These are phyloP conservation scores for Physocladia obscura DNA, from an alignment of 192 early-diverging fungal genomes.

Conservation along the genomic window DNA sequence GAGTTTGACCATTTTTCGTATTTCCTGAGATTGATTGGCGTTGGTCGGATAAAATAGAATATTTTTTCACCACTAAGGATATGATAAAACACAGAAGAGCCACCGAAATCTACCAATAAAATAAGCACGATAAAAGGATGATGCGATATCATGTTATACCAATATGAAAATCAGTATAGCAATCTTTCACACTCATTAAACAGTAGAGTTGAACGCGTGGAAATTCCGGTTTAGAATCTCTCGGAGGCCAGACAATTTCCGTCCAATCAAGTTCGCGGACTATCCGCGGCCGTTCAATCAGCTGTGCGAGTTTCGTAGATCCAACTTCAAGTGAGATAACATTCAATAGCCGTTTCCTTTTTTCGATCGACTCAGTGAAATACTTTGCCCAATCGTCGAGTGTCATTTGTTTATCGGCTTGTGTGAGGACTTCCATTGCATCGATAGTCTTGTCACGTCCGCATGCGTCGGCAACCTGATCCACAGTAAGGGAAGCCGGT, in stretches of 20 bases:
- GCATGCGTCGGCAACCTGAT: slow-evolving; percentile 47
- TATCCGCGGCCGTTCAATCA: slow-evolving; percentile 71
- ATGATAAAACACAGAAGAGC: slow-evolving; percentile 88
- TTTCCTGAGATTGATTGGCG: slow-evolving; percentile 77
- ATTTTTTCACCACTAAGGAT: slow-evolving; percentile 80
- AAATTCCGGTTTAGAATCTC: slow-evolving; percentile 55
- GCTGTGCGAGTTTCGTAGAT: slow-evolving; percentile 62
- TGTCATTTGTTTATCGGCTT: slow-evolving; percentile 75
- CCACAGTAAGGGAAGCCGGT: slow-evolving; percentile 53
- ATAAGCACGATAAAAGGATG: neutral
- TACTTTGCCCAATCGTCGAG: slow-evolving; percentile 84
- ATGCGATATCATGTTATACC: neutral
- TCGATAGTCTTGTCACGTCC: slow-evolving; percentile 72
- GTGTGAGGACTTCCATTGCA: slow-evolving; percentile 90
- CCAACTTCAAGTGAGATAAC: slow-evolving; percentile 86
- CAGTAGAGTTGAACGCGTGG: slow-evolving; percentile 90
- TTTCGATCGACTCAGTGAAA: slow-evolving; percentile 53
- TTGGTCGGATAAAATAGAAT: slow-evolving; percentile 89
- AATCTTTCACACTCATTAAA: slow-evolving; percentile 87
- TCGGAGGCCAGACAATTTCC: slow-evolving; percentile 81
- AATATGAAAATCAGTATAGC: slow-evolving; percentile 76
- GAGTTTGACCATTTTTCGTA: slow-evolving; percentile 89
- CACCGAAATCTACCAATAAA: slow-evolving; percentile 64
- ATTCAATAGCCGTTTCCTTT: slow-evolving; percentile 75
- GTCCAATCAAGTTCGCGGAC: slow-evolving; percentile 89